Percentiles rank a stretch among this genome's conserved stretches.
These are phyloP conservation scores for Saturnispora ahearnii DNA, from an alignment of 805 yeast genomes.

Conservation along the genomic window DNA sequence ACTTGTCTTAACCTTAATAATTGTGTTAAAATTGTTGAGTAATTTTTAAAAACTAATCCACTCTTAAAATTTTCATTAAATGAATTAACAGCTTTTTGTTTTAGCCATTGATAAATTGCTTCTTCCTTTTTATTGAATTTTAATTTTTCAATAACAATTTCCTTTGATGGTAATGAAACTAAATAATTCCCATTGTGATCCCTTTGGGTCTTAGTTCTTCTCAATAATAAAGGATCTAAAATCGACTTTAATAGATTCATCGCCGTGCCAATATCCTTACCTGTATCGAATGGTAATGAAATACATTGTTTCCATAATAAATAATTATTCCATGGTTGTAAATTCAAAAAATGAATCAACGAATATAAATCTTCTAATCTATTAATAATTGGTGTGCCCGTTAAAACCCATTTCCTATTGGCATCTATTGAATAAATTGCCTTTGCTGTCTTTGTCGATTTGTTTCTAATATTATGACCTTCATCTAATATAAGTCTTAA, in stretches of 20 bases:
- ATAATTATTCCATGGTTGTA: conserved; percentile 88
- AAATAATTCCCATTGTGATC: conserved; percentile 63
- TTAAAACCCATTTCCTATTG: conserved; percentile 70
- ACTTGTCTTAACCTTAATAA: conserved; percentile 77
- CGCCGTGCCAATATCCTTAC: conserved; percentile 59
- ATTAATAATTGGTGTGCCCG: conserved; percentile 92
- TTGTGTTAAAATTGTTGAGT: conserved; percentile 73
- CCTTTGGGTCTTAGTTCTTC: conserved; percentile 83
- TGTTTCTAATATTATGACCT: conserved; percentile 81
- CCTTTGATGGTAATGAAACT: conserved; percentile 70
- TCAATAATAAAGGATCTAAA: conserved; percentile 68
- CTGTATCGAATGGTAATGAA: conserved; percentile 67
- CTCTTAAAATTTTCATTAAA: conserved; percentile 48
- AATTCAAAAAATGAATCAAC: conserved; percentile 56
- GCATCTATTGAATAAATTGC: conserved; percentile 62
- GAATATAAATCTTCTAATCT: conserved; percentile 80
- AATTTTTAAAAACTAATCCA: conserved; percentile 64
- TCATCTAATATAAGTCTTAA: conserved; percentile 72
- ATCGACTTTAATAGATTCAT: conserved; percentile 78
- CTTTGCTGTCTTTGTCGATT: conserved; percentile 68
- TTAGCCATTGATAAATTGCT: conserved; percentile 57
- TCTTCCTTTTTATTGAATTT: conserved; percentile 59
- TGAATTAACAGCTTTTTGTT: conserved; percentile 54
- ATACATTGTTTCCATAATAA: conserved; percentile 83
- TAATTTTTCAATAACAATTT: conserved; percentile 58